These are phyloP conservation scores for Ogataea paraovalis DNA, from an alignment of 805 yeast genomes.

Conservation along the genomic window DNA sequence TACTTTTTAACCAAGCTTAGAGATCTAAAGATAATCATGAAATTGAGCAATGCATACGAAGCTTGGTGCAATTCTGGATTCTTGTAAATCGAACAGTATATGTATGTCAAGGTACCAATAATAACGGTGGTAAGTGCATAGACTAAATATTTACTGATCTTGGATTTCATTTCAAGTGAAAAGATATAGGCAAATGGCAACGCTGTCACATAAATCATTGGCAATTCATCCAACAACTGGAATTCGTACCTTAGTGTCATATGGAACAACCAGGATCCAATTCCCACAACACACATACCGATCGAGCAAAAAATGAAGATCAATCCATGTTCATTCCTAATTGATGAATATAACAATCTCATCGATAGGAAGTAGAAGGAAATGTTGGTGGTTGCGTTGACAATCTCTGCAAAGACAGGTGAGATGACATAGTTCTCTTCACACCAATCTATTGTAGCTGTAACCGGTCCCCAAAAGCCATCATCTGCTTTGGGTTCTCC, in stretches of 20 bases:
- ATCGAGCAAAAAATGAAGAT: conserved; percentile 65
- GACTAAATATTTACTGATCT: conserved; percentile 4
- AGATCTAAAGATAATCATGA: conserved; percentile 58
- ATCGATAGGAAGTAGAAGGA: conserved; percentile 39
- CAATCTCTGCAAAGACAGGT: conserved; percentile 78
- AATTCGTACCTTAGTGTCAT: conserved; percentile 86
- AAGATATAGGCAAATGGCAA: conserved; percentile 57
- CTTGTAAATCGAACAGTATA: conserved; percentile 47
- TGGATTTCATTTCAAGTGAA: conserved; percentile 18
- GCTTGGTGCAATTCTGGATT: conserved; percentile 86
- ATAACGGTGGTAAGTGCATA: conserved; percentile 13
- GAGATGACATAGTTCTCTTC: conserved; percentile 93
- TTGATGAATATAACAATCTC: conserved; percentile 45
- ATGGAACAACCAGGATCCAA: conserved; percentile 92
- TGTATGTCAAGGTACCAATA: conserved; percentile 33
- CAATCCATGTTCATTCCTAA: conserved; percentile 55
- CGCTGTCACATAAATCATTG: conserved; percentile 95
- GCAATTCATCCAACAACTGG: conserved; percentile 87
- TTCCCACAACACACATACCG: conserved; percentile 82
- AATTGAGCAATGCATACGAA: conserved; percentile 71
- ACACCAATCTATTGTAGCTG: conserved; percentile 96
- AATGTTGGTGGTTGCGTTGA: conserved; percentile 80
- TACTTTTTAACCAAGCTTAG: conserved; percentile 44
- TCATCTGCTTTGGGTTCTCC: conserved; percentile 15
- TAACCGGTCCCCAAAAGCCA: conserved; percentile 76